Percentiles rank a stretch among this genome's conserved stretches.
Evolutionary conservation across 805 yeast species (phyloP).

Genomic region (Pichia deserticola): DNA sequence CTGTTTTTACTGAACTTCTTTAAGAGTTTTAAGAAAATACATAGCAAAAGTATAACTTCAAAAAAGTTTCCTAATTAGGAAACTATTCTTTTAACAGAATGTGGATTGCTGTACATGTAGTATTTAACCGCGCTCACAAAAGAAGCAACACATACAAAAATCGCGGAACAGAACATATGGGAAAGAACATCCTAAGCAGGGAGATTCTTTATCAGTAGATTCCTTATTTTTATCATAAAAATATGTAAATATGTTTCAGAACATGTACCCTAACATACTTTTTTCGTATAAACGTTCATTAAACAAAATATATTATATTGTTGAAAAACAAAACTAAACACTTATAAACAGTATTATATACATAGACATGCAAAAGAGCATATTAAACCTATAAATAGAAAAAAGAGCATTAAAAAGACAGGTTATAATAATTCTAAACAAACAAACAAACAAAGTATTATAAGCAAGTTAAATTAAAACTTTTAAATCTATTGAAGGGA

Average conservation of each 20-base stretch:
- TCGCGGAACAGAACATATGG: no score
- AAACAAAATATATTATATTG: neutral
- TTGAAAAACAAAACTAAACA: neutral
- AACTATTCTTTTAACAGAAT: neutral
- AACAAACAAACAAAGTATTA: conserved; percentile 12
- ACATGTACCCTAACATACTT: no score
- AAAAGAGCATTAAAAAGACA: neutral
- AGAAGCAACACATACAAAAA: no score
- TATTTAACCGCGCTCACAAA: no score
- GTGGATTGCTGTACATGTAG: neutral
- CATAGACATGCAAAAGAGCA: neutral
- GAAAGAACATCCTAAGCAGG: no score
- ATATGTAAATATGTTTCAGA: no score
- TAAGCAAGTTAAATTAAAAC: neutral
- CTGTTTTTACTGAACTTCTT: no score
- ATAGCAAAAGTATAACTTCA: no score
- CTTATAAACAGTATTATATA: neutral
- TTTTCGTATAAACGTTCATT: neutral
- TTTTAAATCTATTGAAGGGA: conserved; percentile 17
- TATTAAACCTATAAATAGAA: neutral
- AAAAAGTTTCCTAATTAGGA: neutral
- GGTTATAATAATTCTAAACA: conserved; percentile 5
- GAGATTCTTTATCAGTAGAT: no score
- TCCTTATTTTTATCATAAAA: no score
- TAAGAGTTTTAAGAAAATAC: no score